Evolutionary conservation across 2,329 filamentous ascomycete species (phyloP).

Genomic region (Torrubiella hemipterigena): DNA sequence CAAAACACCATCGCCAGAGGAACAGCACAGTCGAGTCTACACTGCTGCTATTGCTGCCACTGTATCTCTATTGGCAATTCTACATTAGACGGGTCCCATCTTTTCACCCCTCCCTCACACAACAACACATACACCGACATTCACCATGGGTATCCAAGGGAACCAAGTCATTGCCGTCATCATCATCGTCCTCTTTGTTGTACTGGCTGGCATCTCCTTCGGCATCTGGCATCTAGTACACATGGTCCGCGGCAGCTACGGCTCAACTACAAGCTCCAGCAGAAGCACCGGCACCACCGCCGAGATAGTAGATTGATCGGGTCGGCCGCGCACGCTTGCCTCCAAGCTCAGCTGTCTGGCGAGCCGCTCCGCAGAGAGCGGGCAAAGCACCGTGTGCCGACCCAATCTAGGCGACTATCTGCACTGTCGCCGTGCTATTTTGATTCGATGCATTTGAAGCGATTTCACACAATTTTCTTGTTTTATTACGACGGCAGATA

Average conservation of each 20-base stretch:
- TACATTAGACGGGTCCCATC: too few species aligned
- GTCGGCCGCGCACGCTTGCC: background rate
- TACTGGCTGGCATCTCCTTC: constrained; percentile 48
- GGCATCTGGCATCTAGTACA: constrained; percentile 52
- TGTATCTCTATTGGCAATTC: too few species aligned
- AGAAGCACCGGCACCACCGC: constrained; percentile 14
- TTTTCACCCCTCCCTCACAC: too few species aligned
- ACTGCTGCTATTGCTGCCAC: background rate
- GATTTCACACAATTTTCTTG: too few species aligned
- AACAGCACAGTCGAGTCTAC: constrained; percentile 1
- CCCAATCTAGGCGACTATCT: background rate
- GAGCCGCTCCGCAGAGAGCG: too few species aligned
- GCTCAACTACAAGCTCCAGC: constrained; percentile 16
- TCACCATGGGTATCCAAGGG: constrained; percentile 45
- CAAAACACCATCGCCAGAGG: constrained; percentile 3
- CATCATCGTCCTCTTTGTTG: constrained; percentile 53
- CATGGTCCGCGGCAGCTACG: constrained; percentile 29
- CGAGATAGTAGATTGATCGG: constrained; percentile 11
- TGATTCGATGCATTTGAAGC: too few species aligned
- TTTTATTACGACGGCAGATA: too few species aligned
- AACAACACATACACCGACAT: constrained; percentile 11
- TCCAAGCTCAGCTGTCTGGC: background rate
- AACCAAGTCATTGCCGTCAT: constrained; percentile 60
- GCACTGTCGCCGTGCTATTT: background rate
- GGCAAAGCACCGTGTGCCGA: too few species aligned